Conservation (phyloP, 306 rosid species). For the Pueraria montana region DNA sequence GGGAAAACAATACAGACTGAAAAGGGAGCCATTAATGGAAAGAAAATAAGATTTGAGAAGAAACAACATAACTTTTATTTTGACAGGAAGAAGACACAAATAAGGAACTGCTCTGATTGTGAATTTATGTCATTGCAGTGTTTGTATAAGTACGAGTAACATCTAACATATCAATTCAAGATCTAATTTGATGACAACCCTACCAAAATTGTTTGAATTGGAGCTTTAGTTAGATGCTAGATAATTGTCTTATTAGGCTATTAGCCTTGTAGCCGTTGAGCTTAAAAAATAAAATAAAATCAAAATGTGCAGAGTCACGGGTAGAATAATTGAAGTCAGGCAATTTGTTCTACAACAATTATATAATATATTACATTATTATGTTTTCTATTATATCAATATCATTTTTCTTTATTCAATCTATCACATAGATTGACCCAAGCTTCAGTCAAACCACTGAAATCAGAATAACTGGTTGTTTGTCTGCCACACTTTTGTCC, state of each 20-base stretch:
- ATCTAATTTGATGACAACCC: background rate
- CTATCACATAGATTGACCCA: conserved; percentile 21
- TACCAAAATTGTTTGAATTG: conserved; percentile 29
- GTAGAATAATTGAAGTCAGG: no score
- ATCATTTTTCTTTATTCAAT: background rate
- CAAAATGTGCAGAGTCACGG: conserved; percentile 32
- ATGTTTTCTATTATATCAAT: no score
- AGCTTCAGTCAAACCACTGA: conserved; percentile 37
- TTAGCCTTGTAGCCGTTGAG: conserved; percentile 33
- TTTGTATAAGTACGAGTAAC: background rate
- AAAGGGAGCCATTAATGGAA: no score
- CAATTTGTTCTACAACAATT: background rate
- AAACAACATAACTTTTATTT: no score
- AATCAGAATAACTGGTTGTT: background rate
- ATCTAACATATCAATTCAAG: background rate
- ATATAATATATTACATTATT: no score
- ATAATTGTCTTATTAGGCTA: conserved; percentile 16
- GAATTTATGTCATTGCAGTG: background rate
- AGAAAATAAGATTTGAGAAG: no score
- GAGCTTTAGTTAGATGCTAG: background rate
- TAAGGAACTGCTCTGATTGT: background rate
- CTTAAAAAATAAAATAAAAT: background rate
- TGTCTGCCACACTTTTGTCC: conserved; percentile 24
- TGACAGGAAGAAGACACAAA: no score
- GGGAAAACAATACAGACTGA: no score